These are phyloP conservation scores for Potentilla sterilis DNA, from an alignment of 306 rosid genomes.

Conservation along the genomic window DNA sequence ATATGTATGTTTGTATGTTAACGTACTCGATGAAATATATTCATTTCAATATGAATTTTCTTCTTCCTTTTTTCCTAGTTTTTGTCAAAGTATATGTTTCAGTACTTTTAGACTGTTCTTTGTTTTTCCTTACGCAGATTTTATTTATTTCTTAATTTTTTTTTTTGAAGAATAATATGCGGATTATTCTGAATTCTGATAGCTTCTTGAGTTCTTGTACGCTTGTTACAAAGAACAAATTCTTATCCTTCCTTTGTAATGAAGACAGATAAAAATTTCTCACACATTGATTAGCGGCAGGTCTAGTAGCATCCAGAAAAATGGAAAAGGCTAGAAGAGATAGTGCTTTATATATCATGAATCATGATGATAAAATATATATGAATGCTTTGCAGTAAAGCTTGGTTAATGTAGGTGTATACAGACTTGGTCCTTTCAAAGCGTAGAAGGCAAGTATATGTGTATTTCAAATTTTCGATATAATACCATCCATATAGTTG, in stretches of 20 bases:
- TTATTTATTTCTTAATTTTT: too few relatives aligned
- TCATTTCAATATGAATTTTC: neutral
- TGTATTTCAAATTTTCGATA: neutral
- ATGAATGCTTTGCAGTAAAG: slow-evolving; percentile 60
- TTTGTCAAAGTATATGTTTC: neutral
- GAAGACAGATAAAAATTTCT: neutral
- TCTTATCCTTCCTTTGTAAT: neutral
- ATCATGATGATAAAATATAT: slow-evolving; percentile 1
- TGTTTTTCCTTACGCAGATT: neutral
- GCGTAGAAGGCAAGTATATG: slow-evolving; percentile 62
- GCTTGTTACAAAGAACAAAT: neutral
- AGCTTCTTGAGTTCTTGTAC: neutral
- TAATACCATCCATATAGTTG: slow-evolving; percentile 1
- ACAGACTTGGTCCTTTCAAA: slow-evolving; percentile 16
- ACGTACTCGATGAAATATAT: neutral
- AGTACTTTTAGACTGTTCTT: neutral
- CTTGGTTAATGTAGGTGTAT: slow-evolving; percentile 33
- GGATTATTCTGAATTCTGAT: neutral
- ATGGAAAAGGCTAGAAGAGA: neutral
- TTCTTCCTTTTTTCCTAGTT: neutral
- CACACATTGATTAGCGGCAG: neutral
- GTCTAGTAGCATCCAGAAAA: neutral
- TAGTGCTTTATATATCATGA: neutral
- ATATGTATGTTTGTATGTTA: neutral
- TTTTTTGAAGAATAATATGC: neutral